Percentiles rank a stretch among this genome's conserved stretches.
phyloP scores from a whole-genome alignment of 2,329 filamentous ascomycete genomes.

The Zelopaecilomyces penicillatus region DNA sequence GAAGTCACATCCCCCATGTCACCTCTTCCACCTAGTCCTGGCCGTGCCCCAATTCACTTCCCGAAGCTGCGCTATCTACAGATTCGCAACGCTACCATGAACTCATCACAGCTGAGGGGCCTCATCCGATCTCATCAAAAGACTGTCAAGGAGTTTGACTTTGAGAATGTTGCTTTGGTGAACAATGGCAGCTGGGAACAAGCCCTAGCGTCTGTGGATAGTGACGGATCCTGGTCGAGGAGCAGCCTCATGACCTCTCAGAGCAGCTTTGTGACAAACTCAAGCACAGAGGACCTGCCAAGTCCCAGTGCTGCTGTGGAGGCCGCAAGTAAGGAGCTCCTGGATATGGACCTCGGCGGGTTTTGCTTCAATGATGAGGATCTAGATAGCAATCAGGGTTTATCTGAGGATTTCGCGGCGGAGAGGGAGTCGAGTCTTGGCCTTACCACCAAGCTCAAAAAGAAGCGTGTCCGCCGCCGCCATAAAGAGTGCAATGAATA shows the following conservation, averaged over 20 bases:
- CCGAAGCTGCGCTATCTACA: slow-evolving; percentile 59
- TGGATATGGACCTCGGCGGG: slow-evolving; percentile 30
- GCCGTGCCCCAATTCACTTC: slow-evolving; percentile 54
- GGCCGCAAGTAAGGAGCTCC: slow-evolving; percentile 43
- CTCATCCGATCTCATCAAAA: slow-evolving; percentile 60
- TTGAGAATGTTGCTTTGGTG: slow-evolving; percentile 64
- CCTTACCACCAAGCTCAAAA: slow-evolving; percentile 43
- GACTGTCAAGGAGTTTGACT: slow-evolving; percentile 68
- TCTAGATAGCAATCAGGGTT: slow-evolving; percentile 20
- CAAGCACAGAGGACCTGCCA: slow-evolving; percentile 31
- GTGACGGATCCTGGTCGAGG: slow-evolving; percentile 31
- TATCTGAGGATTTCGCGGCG: slow-evolving; percentile 26
- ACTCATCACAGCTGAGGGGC: slow-evolving; percentile 58
- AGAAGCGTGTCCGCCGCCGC: slow-evolving; percentile 29
- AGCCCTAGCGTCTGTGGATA: slow-evolving; percentile 61
- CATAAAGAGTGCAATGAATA: slow-evolving; percentile 16
- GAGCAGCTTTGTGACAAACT: slow-evolving; percentile 25
- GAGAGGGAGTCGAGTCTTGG: slow-evolving; percentile 23
- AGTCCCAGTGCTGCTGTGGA: slow-evolving; percentile 45
- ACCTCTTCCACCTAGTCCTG: slow-evolving; percentile 44
- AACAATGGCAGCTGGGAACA: slow-evolving; percentile 70
- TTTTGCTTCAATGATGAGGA: slow-evolving; percentile 29
- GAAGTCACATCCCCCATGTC: slow-evolving; percentile 59
- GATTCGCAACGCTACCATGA: slow-evolving; percentile 65
- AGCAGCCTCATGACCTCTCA: slow-evolving; percentile 20